Base-by-base conservation (phyloP, 768 basidiomycete genomes). In the Paxillus ammoniavirescens region DNA sequence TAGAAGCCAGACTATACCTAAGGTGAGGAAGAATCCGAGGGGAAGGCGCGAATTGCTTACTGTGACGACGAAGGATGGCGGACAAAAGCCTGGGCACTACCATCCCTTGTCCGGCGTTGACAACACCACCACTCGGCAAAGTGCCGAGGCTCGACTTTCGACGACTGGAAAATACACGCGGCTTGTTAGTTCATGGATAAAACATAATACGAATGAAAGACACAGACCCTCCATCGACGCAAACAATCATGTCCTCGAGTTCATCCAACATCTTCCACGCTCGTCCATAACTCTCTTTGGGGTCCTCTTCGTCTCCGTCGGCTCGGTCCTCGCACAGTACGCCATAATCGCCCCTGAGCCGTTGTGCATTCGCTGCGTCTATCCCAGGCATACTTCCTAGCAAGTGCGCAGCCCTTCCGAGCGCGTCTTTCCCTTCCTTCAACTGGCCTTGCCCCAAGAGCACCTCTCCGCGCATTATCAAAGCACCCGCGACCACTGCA, bases 391-490 rank as follows among this genome's bases (percentile, higher is more conserved):
- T 71, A 36, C 77, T 73, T 14, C 75, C 68, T 45, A 84, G 62
- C 8, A 81, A 57, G 50, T 66, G 72, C 0, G 73, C 77, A 3
- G 82, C 86, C 56, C 72, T 71, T 21, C 73, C 70, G 13, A 96
- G 73, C 17, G 73, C 77, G 17, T 73, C 76, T 14, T 78, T 73
- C 2, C 84, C 89, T 21, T 82, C 81, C 6, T 81, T 76, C 5
- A 87, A 61, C 37, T 77, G 73, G 2, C 84, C 82, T 57, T 88
- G 77, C 44, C 84, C 78, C 5, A 93, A 67, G 43, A 86, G 77
- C 2, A 96, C 74, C 57, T 94, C 90, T 3, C 81, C 88, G 49
- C 83, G 81, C 60, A 80, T 75, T 0, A 84, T 77, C 28, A 87
- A 69, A 0, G 91, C 89, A 8, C 88, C 80, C 18, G 85, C 81